Evolutionary conservation across 169 alveolate species (phyloP).

Genomic region (Plasmodium gaboni): DNA sequence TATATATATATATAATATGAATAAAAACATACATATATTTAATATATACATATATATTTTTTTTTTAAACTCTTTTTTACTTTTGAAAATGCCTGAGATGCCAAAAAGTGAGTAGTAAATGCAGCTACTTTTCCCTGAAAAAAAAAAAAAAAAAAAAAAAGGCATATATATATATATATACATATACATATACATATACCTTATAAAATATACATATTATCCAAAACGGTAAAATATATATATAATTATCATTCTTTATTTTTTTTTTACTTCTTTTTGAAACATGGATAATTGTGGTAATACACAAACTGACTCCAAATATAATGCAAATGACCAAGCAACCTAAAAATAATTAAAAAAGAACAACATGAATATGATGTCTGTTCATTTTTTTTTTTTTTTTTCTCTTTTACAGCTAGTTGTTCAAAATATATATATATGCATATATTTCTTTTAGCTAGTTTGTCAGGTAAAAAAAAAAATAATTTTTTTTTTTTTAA

Average conservation of each 20-base stretch:
- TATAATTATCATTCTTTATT: slow-evolving; percentile 12
- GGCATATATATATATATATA: neutral
- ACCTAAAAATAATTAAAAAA: slow-evolving; percentile 18
- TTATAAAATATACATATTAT: too few species aligned
- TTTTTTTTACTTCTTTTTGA: slow-evolving; percentile 88
- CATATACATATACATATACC: neutral
- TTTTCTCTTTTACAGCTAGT: too few species aligned
- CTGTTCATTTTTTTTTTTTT: too few species aligned
- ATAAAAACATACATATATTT: too few species aligned
- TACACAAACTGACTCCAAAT: slow-evolving; percentile 93
- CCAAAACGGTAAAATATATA: neutral
- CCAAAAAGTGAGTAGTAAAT: slow-evolving; percentile 94
- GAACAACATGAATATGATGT: too few species aligned
- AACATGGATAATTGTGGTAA: slow-evolving; percentile 94
- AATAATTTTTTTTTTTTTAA: too few species aligned
- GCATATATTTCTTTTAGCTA: too few species aligned
- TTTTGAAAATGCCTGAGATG: slow-evolving; percentile 93
- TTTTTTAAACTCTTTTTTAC: slow-evolving; percentile 19
- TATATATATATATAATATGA: neutral
- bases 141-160: slow-evolving; percentile 5
- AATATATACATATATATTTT: too few species aligned
- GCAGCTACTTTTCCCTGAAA: slow-evolving; percentile 91
- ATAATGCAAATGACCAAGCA: slow-evolving; percentile 95
- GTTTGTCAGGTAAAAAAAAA: too few species aligned
- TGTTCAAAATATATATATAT: too few species aligned